Conservation (phyloP, 441 rosid species). For the Flueggea neowawraea region DNA sequence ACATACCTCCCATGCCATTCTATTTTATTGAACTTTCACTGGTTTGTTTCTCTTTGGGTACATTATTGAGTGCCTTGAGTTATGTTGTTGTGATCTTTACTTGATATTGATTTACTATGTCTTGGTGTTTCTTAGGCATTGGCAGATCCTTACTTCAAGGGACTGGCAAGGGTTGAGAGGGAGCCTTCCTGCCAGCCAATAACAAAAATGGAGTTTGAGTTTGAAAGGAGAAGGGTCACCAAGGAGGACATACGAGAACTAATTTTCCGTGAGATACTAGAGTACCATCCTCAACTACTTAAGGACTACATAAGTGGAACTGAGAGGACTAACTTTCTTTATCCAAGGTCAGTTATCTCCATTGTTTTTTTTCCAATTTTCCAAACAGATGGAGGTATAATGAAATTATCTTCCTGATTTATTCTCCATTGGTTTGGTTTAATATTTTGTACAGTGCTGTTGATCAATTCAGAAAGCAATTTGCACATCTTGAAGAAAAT, state of each 20-base stretch:
- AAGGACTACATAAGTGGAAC: conserved; percentile 82
- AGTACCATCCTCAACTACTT: conserved; percentile 92
- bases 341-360: conserved; percentile 58
- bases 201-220: conserved; percentile 93
- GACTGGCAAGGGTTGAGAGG: conserved; percentile 78
- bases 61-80: background rate
- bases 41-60: background rate
- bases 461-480: conserved; percentile 91
- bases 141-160: conserved; percentile 92
- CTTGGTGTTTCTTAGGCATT: conserved; percentile 50
- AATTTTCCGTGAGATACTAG: conserved; percentile 84
- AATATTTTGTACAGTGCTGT: conserved; percentile 57
- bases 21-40: background rate
- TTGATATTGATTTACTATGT: background rate
- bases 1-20: too few species aligned
- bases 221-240: conserved; percentile 88
- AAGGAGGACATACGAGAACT: conserved; percentile 90
- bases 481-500: conserved; percentile 86
- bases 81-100: background rate
- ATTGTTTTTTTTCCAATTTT: background rate
- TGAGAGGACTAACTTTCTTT: conserved; percentile 82
- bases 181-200: conserved; percentile 96
- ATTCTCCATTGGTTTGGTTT: conserved; percentile 15
- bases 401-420: conserved; percentile 6
- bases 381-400: background rate